A percentile compares a stretch with the other conserved stretches of the same genome.
phyloP scores from a whole-genome alignment of 106 monocot species.

The Narthecium ossifragum region DNA sequence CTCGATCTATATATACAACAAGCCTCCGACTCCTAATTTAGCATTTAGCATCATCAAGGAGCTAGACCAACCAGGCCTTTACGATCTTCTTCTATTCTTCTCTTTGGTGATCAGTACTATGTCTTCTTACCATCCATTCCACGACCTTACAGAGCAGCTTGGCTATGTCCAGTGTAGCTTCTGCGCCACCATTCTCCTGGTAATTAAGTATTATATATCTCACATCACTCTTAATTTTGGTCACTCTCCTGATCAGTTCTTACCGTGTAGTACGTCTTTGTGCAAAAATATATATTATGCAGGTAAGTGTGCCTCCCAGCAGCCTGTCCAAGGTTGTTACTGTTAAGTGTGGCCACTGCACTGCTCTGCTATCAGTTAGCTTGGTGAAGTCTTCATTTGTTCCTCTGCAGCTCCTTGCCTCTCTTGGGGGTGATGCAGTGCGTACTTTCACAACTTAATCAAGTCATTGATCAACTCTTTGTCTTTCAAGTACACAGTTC shows the following conservation, averaged over 20 bases:
- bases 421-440: conserved; percentile 28
- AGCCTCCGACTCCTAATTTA: not conserved
- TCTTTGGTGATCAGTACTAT: conserved; percentile 9
- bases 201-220: conserved; percentile 3
- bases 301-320: conserved; percentile 80
- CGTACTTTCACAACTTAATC: too few species aligned
- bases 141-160: conserved; percentile 65
- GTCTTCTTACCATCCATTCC: conserved; percentile 44
- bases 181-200: conserved; percentile 76
- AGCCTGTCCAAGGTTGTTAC: conserved; percentile 64
- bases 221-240: too few species aligned
- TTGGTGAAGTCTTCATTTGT: conserved; percentile 36
- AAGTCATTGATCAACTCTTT: too few species aligned
- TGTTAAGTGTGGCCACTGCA: conserved; percentile 82
- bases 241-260: too few species aligned
- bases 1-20: not conserved
- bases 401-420: conserved; percentile 46
- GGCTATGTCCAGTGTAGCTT: conserved; percentile 90
- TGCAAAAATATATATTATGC: too few species aligned
- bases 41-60: not conserved
- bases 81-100: not conserved
- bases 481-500: too few species aligned
- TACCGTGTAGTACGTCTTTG: too few species aligned
- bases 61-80: not conserved
- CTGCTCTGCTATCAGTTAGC: conserved; percentile 69